Conservation (phyloP, 495 filamentous ascomycete genomes). For the Geopyxis carbonaria region DNA sequence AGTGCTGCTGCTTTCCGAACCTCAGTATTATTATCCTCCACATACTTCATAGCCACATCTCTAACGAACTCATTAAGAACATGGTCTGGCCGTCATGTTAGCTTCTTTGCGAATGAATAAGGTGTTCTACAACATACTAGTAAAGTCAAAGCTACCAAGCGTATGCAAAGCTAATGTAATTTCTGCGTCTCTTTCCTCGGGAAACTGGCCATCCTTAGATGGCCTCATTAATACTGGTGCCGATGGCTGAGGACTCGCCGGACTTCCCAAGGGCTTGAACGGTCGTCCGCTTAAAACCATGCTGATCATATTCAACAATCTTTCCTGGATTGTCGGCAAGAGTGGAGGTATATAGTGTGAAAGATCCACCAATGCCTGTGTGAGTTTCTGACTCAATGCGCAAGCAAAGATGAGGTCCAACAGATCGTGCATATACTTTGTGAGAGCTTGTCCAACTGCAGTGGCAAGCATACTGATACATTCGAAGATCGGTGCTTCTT, state of each 20-base stretch:
- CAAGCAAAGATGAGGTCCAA: conserved; percentile 95
- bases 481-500: conserved; percentile 86
- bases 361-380: conserved; percentile 92
- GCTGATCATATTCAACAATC: conserved; percentile 85
- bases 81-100: conserved; percentile 39
- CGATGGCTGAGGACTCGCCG: conserved; percentile 45
- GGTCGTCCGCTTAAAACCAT: conserved; percentile 79
- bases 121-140: conserved; percentile 31
- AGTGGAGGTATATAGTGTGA: conserved; percentile 95
- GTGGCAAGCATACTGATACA: conserved; percentile 93
- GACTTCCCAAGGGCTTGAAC: conserved; percentile 81
- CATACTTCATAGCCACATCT: conserved; percentile 93
- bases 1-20: conserved; percentile 88
- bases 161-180: conserved; percentile 85
- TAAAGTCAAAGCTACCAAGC: conserved; percentile 90
- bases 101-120: conserved; percentile 1
- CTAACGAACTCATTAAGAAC: conserved; percentile 95
- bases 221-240: conserved; percentile 74
- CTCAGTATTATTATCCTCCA: conserved; percentile 84
- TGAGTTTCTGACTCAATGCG: conserved; percentile 77
- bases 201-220: conserved; percentile 52
- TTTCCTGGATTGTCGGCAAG: conserved; percentile 80
- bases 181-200: conserved; percentile 66
- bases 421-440: conserved; percentile 92
- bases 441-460: conserved; percentile 87